A percentile compares a stretch with the other conserved stretches of the same genome.
phyloP scores from a whole-genome alignment of 108 stramenopile species.

The Epipyxis sp. region DNA sequence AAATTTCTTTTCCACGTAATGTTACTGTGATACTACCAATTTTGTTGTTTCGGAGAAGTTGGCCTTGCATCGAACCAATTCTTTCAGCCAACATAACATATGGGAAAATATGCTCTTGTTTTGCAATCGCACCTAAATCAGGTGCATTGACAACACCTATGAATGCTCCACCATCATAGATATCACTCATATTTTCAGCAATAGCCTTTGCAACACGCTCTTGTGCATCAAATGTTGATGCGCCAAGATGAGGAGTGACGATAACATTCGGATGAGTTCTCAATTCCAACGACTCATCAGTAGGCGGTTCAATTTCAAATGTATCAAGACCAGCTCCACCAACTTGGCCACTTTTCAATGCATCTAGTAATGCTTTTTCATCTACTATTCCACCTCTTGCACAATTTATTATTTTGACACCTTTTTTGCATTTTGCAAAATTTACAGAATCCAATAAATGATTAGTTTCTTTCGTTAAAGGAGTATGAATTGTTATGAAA shows the following conservation, averaged over 20 bases:
- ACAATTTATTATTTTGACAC: conserved; percentile 82
- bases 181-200: conserved; percentile 57
- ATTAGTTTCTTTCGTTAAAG: conserved; percentile 79
- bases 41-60: conserved; percentile 55
- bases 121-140: conserved; percentile 42
- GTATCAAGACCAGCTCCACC: conserved; percentile 56
- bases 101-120: conserved; percentile 11
- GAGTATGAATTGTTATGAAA: conserved; percentile 88
- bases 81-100: conserved; percentile 53
- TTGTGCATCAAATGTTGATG: conserved; percentile 91
- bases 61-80: conserved; percentile 60
- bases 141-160: conserved; percentile 59
- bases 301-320: conserved; percentile 51
- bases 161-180: conserved; percentile 53
- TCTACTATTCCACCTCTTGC: conserved; percentile 91
- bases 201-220: conserved; percentile 58
- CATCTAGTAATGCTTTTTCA: conserved; percentile 76
- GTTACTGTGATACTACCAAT: conserved; percentile 42
- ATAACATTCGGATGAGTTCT: conserved; percentile 78
- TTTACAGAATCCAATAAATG: conserved; percentile 74
- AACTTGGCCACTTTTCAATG: conserved; percentile 67
- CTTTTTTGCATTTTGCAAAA: conserved; percentile 68
- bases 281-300: conserved; percentile 53
- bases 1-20: conserved; percentile 49
- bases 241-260: conserved; percentile 87